Evolutionary conservation across 2,329 filamentous ascomycete species (phyloP), one percentile per base, ranked within the genome.

Genomic region (Aspergillus uvarum): DNA sequence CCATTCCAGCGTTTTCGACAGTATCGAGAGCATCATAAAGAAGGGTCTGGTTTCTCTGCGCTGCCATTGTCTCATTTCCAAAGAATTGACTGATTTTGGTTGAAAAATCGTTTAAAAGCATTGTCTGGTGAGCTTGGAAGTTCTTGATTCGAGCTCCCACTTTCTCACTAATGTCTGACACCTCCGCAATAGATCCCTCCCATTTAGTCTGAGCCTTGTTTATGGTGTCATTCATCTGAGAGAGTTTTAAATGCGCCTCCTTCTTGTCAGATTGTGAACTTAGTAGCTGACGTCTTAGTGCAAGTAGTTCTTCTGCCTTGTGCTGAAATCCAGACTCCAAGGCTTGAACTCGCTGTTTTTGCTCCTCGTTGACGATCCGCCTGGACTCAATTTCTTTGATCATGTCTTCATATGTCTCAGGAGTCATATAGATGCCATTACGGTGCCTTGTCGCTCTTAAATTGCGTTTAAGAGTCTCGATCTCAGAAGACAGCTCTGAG

Each of bases 381-480:
- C 93, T 85, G 2, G 94, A 96, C 76, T 99, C 95, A 76, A 90
- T 96, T 74, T 96, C 89, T 4, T 90, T 90, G 0, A 88, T 94
- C 77, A 99, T 89, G 68, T 96, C 91, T 72, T 98, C 93, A 70
- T 93, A 97, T 16, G 85, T 86, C 59, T 96, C 92, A 59, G 91
- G 90, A 0, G 94, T 90, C 32, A 99, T 82, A 73, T 98, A 98
- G 2, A 99, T 94, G 56, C 95, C 96, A 72, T 98, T 97, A 42
- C 94, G 88, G 73, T 96, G 92, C 24, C 95, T 84, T 5, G 95
- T 96, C 3, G 92, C 90, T 64, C 97, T 96, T 14, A 99, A 82
- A 72, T 99, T 95, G 67, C 89, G 90, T 80, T 96, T 97, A 38
- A 99, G 82, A 73, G 92, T 94, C 74, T 99, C 92, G 54, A 99